Evolutionary conservation across 2,329 filamentous ascomycete species (phyloP), one percentile per base, ranked within the genome.

Genomic region (Curvularia lunata): DNA sequence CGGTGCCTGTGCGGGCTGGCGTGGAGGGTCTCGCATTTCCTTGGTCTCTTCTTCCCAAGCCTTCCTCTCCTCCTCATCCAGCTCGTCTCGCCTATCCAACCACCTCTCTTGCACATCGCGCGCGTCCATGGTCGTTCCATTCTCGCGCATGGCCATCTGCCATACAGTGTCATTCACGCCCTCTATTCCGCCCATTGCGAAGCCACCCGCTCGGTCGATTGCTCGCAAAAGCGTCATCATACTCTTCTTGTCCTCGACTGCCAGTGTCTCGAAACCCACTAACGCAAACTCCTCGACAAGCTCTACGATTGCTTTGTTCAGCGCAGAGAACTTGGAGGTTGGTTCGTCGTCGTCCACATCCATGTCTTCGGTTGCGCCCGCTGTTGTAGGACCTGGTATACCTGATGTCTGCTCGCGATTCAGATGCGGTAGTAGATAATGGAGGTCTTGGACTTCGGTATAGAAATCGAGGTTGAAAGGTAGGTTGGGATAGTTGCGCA

Each of bases 391-490:
- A 2, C 73, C 73, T 32, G 74, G 73, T 49, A 75, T 74, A 8
- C 74, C 71, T 9, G 74, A 75, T 1, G 69, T 73, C 47, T 78
- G 91, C 76, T 99, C 95, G 23, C 86, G 84, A 68, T 92, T 88
- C 41, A 99, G 86, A 59, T 88, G 84, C 1, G 92, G 92, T 0
- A 95, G 84, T 12, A 99, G 83, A 66, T 97, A 92, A 21, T 86
- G 86, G 4, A 99, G 85, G 70, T 97, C 92, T 77, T 99, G 93
- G 7, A 98, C 94, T 76, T 99, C 94, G 60, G 95, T 98, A 77
- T 98, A 99, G 78, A 89, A 99, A 65, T 97, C 93, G 58, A 99
- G 87, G 70, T 97, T 97, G 82, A 99, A 97, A 0, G 93, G 92
- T 0, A 99, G 83, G 25, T 91, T 86, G 46, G 91, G 89, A 72